phyloP scores from a whole-genome alignment of 257 asterid genomes.

The Datura wrightii region DNA sequence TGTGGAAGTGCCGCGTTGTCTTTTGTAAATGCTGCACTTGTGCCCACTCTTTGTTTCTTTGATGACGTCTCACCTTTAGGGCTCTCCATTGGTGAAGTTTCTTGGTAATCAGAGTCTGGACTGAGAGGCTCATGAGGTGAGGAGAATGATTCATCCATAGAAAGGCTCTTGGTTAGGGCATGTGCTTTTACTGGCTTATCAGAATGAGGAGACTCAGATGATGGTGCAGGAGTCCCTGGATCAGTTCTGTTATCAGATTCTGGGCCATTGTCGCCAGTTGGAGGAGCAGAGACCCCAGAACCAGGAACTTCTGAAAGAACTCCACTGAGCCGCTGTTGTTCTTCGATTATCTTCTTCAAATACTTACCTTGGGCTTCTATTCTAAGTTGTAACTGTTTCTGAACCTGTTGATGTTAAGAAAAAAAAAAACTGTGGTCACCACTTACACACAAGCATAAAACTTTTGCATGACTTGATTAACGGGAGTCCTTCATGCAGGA shows the following conservation, averaged over 20 bases:
- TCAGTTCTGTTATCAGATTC: slow-evolving; percentile 66
- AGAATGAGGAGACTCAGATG: slow-evolving; percentile 64
- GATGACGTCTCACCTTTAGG: slow-evolving; percentile 55
- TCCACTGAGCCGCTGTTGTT: slow-evolving; percentile 85
- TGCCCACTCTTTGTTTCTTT: slow-evolving; percentile 55
- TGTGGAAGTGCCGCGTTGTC: slow-evolving; percentile 54
- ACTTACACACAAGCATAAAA: neutral
- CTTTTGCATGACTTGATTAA: neutral
- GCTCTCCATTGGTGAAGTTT: slow-evolving; percentile 52
- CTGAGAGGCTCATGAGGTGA: slow-evolving; percentile 85
- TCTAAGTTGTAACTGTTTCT: slow-evolving; percentile 87
- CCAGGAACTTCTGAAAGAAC: slow-evolving; percentile 71
- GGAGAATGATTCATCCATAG: slow-evolving; percentile 77
- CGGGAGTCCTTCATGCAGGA: neutral
- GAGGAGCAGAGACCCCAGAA: slow-evolving; percentile 51
- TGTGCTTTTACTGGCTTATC: slow-evolving; percentile 61
- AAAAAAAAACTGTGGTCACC: neutral
- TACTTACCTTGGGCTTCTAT: slow-evolving; percentile 99
- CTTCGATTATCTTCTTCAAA: slow-evolving; percentile 94
- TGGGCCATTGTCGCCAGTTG: slow-evolving; percentile 49
- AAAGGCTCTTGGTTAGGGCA: slow-evolving; percentile 59
- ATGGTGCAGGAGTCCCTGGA: slow-evolving; percentile 83
- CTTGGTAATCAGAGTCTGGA: slow-evolving; percentile 71
- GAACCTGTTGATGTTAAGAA: slow-evolving; percentile 60
- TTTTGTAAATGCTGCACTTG: slow-evolving; percentile 49